Evolutionary conservation across 805 yeast genomes (phyloP), one percentile per base, ranked within the genome.

Genomic region (Yarrowia sp.): DNA sequence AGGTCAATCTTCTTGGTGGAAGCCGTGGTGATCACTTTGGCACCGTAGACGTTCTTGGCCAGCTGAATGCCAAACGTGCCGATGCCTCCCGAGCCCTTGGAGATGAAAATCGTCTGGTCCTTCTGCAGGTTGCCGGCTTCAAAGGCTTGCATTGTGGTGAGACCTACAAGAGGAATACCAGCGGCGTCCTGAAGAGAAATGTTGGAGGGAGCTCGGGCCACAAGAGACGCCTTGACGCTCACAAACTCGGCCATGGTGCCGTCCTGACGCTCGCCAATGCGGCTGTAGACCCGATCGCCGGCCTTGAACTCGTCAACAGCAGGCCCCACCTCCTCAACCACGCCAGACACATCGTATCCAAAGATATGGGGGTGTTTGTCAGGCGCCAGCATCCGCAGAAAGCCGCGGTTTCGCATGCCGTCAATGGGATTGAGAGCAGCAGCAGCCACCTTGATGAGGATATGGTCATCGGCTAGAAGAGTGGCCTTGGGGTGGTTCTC

Each of bases 341-440:
- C 34, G 14, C 76, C 76, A 6, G 76, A 70, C 14, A 69, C 68
- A 42, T 74, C 76, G 19, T 44, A 52, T 3, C 76, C 76, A 15
- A 69, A 34, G 12, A 71, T 58, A 15, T 64, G 39, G 19, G 73
- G 73, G n/a, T 68, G 63, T 2, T 68, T 69, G 36, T 14, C 19
- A 0, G 66, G 43, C 13, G 38, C 42, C 40, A 70, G 19, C 47
- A 53, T 34, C 33, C 60, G 56, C 46, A 70, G 20, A 10, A 47
- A 19, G 7, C 73, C 74, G 3, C 15, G 30, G 14, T 69, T 70
- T 14, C 60, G 24, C 50, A 68, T 66, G 65, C 71, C 70, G 38
- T 74, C 76, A 38, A 72, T 65, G 15, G 74, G 76, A 52, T 74
- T 74, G 40, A 72, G 53, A 9, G 73, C 71, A 7, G 70, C 71